Evolutionary conservation across 2,329 filamentous ascomycete genomes (phyloP).

Genomic region (Hypocrella siamensis): DNA sequence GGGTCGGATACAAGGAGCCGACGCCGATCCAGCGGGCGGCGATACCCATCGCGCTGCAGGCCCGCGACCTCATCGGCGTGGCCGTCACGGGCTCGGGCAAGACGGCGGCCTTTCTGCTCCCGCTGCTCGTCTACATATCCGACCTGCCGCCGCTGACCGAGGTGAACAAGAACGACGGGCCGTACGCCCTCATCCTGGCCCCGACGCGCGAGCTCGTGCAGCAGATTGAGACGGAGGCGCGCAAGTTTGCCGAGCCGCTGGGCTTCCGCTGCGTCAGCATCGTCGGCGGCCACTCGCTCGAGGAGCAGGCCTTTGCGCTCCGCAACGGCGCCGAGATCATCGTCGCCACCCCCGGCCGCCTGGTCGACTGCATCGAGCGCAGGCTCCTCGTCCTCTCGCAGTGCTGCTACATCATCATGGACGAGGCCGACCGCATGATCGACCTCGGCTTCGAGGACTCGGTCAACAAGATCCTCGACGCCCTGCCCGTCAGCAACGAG

Average conservation of each 20-base stretch:
- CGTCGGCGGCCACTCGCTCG: constrained; percentile 90
- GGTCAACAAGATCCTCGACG: constrained; percentile 93
- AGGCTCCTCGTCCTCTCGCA: constrained; percentile 84
- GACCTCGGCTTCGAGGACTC: constrained; percentile 96
- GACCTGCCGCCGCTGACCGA: constrained; percentile 76
- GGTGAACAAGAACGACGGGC: constrained; percentile 79
- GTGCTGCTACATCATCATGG: constrained; percentile 98
- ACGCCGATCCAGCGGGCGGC: constrained; percentile 85
- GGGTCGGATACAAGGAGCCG: constrained; percentile 83
- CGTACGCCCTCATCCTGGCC: constrained; percentile 91
- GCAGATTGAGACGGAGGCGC: constrained; percentile 89
- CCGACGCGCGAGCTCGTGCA: constrained; percentile 95
- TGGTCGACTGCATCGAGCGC: constrained; percentile 92
- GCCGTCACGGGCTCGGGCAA: constrained; percentile 97
- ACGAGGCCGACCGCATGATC: constrained; percentile 98
- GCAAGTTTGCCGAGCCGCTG: constrained; percentile 78
- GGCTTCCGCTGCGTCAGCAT: constrained; percentile 94
- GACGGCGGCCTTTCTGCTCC: constrained; percentile 86
- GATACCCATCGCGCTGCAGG: constrained; percentile 86
- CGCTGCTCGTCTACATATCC: constrained; percentile 85
- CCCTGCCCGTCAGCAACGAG: constrained; percentile 80
- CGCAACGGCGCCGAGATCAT: constrained; percentile 93
- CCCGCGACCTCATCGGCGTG: constrained; percentile 92
- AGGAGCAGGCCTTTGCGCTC: constrained; percentile 82
- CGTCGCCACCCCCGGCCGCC: constrained; percentile 92